Evolutionary conservation across 148 eudicot species (phyloP).

Genomic region (Rhododendron williamsianum): DNA sequence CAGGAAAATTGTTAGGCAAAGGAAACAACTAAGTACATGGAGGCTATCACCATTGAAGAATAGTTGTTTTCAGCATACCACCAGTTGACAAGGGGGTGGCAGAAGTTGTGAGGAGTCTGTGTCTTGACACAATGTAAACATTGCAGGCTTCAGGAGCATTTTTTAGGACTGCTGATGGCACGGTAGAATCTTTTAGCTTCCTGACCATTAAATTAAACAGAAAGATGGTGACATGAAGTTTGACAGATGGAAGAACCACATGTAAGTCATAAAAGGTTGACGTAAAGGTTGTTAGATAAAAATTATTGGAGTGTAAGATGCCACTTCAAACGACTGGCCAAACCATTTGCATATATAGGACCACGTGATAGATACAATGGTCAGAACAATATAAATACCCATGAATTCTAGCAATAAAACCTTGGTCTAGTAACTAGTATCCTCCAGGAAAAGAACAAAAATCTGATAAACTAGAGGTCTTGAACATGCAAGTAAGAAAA

Average conservation of each 20-base stretch:
- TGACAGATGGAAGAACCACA: constrained; percentile 1
- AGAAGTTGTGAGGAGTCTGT: constrained; percentile 44
- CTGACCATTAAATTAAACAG: constrained; percentile 15
- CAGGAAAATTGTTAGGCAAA: neutral
- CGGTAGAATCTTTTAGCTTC: constrained; percentile 37
- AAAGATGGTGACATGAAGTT: neutral
- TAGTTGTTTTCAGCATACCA: constrained; percentile 26
- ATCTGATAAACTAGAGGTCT: neutral
- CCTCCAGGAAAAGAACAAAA: neutral
- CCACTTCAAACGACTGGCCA: neutral
- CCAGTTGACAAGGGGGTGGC: constrained; percentile 28
- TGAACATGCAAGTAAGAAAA: neutral
- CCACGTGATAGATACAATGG: neutral
- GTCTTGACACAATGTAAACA: constrained; percentile 52
- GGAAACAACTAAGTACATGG: neutral
- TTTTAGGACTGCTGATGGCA: constrained; percentile 55
- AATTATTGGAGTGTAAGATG: neutral
- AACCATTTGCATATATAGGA: neutral
- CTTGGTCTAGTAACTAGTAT: neutral
- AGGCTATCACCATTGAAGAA: neutral
- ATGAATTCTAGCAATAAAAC: neutral
- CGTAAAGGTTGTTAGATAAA: neutral
- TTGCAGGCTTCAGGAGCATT: constrained; percentile 56
- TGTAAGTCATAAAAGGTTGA: neutral
- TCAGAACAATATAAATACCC: neutral